phyloP scores from a whole-genome alignment of 371 early-diverging fungal genomes.

The Zychaea mexicana region DNA sequence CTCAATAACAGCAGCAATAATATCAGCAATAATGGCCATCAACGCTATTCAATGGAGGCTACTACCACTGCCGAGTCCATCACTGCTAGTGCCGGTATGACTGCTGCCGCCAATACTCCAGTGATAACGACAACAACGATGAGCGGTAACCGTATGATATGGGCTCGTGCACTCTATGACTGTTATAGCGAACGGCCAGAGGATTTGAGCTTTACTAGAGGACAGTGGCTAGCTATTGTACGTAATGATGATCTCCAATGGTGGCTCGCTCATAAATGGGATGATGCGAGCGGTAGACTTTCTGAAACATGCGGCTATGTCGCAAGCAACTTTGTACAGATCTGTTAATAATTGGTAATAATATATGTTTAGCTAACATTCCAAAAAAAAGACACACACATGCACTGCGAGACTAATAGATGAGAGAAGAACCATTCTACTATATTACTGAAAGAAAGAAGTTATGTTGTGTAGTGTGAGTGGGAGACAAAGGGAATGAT shows the following conservation, averaged over 20 bases:
- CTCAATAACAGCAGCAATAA: conserved; percentile 8
- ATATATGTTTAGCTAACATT: too few relatives aligned
- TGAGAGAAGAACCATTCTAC: background rate
- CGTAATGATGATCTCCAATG: conserved; percentile 66
- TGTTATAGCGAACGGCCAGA: conserved; percentile 79
- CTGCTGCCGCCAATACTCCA: background rate
- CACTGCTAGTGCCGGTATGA: too few relatives aligned
- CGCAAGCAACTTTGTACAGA: conserved; percentile 27
- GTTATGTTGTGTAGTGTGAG: background rate
- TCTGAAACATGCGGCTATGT: conserved; percentile 36
- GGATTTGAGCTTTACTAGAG: conserved; percentile 76
- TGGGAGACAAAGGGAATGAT: background rate
- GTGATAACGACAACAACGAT: background rate
- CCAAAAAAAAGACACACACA: too few relatives aligned
- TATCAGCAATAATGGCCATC: conserved; percentile 19
- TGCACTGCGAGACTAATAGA: too few relatives aligned
- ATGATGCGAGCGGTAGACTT: conserved; percentile 26
- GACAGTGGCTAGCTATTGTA: conserved; percentile 77
- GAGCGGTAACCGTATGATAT: background rate
- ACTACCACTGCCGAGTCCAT: too few relatives aligned
- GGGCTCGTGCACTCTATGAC: conserved; percentile 83
- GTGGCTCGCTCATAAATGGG: conserved; percentile 75
- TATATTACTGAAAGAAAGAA: background rate
- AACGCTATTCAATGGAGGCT: background rate
- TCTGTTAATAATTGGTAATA: too few relatives aligned